Evolutionary conservation across 176 grass and related monocot species (phyloP), one percentile per base, ranked within the genome.

Genomic region (Ensete glaucum): DNA sequence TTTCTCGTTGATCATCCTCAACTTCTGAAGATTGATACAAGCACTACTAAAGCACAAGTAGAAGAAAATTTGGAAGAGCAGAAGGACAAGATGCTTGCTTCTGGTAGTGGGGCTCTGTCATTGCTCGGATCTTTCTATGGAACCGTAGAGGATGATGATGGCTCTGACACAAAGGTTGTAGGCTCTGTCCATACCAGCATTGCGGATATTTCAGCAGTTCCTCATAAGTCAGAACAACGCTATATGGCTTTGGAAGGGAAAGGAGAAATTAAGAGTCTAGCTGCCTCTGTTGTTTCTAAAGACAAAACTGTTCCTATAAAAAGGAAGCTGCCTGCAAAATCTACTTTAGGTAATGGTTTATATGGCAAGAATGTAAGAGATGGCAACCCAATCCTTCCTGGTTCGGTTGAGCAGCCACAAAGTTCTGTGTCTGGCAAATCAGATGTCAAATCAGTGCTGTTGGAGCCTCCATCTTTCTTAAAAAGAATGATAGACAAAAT

Each of bases 401-500:
- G 24, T 75, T 71, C 26, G 27, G 5, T 53, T 3, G 50, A 57
- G 70, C 85, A 73, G 50, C 71, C 66, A 64, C 62, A 72, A 48
- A 80, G 52, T 73, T 50, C 54, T 58, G 85, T 83, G 8, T 80
- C 71, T 62, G 68, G 72, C 52, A 81, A 79, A 57, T 71, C 80
- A 73, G 87, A 89, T 80, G 77, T 50, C 75, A 85, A 87, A 75
- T 74, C 82, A 64, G 59, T 91, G 63, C 81, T 93, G 23, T 84
- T 94, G 88, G 95, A 99, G 67, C 95, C 90, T 73, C 88, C 90
- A 77, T 91, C 90, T 53, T 88, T 87, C 76, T 71, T 99, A 76
- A 94, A 91, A 65, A 78, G 79, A 25, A 87, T 84, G 12, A 91
- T 99, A 84, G 88, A 99, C 54, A 99, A 99, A 80, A 99, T 98